Evolutionary conservation across 2,329 filamentous ascomycete genomes (phyloP).

Genomic region (Capronia coronata): DNA sequence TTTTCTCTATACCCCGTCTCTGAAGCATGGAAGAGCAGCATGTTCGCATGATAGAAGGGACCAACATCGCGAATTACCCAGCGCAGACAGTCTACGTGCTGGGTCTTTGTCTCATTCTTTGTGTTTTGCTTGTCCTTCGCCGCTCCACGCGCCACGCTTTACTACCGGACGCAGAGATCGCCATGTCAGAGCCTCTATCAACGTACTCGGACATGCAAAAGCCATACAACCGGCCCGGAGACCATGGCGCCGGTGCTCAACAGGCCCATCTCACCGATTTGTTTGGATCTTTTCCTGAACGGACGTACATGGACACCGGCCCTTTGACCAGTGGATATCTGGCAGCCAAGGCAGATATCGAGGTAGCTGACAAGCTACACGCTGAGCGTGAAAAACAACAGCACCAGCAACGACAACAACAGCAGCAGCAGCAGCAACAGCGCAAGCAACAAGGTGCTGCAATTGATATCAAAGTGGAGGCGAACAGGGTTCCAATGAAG

Average conservation of each 20-base stretch:
- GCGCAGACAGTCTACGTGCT: constrained; percentile 2
- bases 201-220: background rate
- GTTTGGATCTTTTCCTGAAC: background rate
- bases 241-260: background rate
- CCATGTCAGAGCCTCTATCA: background rate
- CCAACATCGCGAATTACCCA: background rate
- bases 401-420: background rate
- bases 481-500: background rate
- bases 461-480: too few species aligned
- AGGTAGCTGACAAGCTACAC: background rate
- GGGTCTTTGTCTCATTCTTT: constrained; percentile 2
- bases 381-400: background rate
- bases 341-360: constrained; percentile 15
- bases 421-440: background rate
- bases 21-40: background rate
- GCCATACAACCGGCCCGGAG: too few species aligned
- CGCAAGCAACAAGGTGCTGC: too few species aligned
- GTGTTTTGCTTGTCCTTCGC: constrained; percentile 1
- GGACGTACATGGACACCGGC: background rate
- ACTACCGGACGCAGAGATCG: background rate
- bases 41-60: background rate
- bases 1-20: too few species aligned
- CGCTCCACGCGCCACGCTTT: background rate
- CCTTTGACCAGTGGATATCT: constrained; percentile 17
- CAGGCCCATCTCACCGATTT: background rate